A percentile compares a stretch with the other conserved stretches of the same genome.
phyloP scores from a whole-genome alignment of 805 yeast species.

The Zygotorulaspora chibaensis region DNA sequence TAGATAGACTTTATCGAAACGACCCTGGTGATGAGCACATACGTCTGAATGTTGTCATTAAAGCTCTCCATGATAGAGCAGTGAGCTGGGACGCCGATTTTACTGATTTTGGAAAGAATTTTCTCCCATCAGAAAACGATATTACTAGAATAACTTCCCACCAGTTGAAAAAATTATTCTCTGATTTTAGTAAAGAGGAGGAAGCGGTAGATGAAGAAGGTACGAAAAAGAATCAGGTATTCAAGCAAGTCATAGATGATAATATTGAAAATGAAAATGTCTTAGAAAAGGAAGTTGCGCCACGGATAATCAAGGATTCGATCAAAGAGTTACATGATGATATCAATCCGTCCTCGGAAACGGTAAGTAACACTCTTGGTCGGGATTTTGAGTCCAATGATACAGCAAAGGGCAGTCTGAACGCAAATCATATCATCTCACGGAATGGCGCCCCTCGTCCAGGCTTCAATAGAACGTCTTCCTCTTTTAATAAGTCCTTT shows the following conservation, averaged over 20 bases:
- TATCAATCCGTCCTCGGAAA: too few species aligned
- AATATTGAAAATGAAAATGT: neutral
- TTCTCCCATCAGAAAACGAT: conserved; percentile 88
- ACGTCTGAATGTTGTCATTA: conserved; percentile 61
- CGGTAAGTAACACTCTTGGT: too few species aligned
- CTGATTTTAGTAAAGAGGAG: conserved; percentile 40
- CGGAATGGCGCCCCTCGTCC: conserved; percentile 3
- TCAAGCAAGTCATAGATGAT: neutral
- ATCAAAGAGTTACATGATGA: too few species aligned
- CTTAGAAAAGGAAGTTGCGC: neutral
- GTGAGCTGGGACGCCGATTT: conserved; percentile 86
- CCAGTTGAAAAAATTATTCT: conserved; percentile 71
- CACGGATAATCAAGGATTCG: too few species aligned
- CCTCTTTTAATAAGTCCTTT: conserved; percentile 10
- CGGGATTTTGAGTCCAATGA: too few species aligned
- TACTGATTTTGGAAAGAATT: conserved; percentile 69
- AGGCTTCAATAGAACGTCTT: conserved; percentile 5
- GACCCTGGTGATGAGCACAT: conserved; percentile 64
- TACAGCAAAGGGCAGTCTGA: too few species aligned
- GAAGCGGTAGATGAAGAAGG: conserved; percentile 5
- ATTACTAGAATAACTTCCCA: conserved; percentile 84
- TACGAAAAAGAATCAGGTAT: neutral
- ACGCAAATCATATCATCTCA: neutral
- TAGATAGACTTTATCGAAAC: conserved; percentile 49
- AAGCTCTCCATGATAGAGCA: conserved; percentile 74